These are phyloP conservation scores for Diaporthe aspalathi DNA, from an alignment of 2,329 filamentous ascomycete species.

Conservation along the genomic window DNA sequence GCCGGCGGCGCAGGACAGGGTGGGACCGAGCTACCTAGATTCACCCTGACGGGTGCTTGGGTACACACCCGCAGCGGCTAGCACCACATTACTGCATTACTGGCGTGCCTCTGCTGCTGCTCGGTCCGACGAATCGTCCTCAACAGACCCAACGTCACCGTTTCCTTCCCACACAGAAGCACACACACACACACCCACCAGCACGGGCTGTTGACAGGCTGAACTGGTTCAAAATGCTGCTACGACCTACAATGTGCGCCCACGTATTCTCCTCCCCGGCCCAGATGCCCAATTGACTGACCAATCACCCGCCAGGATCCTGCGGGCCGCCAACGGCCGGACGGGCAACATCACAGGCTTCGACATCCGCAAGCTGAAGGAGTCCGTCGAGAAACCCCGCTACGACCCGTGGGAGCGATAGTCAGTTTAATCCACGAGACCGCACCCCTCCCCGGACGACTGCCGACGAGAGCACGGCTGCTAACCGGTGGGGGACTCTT, in stretches of 20 bases:
- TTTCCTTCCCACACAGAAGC: background rate
- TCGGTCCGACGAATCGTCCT: constrained; percentile 15
- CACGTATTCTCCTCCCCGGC: background rate
- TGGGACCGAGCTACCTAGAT: constrained; percentile 16
- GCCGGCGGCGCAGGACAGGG: constrained; percentile 15
- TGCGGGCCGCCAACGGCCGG: constrained; percentile 61
- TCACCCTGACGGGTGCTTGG: constrained; percentile 13
- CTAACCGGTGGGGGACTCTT: constrained; percentile 37
- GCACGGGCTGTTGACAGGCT: constrained; percentile 34
- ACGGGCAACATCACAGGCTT: constrained; percentile 91
- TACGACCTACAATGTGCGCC: constrained; percentile 54
- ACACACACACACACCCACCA: too few relatives aligned
- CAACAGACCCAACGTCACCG: constrained; percentile 2
- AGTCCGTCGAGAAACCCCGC: constrained; percentile 71
- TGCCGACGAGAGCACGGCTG: constrained; percentile 10
- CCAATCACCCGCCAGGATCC: constrained; percentile 57
- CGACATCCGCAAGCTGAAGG: constrained; percentile 83
- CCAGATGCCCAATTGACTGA: constrained; percentile 23
- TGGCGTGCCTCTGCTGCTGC: constrained; percentile 8
- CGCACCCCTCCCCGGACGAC: background rate
- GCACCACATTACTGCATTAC: background rate
- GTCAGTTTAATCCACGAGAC: constrained; percentile 56
- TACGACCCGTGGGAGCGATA: constrained; percentile 76
- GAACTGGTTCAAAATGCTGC: constrained; percentile 43
- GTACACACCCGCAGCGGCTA: constrained; percentile 13